A percentile compares a stretch with the other conserved stretches of the same genome.
Conservation (phyloP, 352 stramenopile genomes). For the Globisporangium canariense region DNA sequence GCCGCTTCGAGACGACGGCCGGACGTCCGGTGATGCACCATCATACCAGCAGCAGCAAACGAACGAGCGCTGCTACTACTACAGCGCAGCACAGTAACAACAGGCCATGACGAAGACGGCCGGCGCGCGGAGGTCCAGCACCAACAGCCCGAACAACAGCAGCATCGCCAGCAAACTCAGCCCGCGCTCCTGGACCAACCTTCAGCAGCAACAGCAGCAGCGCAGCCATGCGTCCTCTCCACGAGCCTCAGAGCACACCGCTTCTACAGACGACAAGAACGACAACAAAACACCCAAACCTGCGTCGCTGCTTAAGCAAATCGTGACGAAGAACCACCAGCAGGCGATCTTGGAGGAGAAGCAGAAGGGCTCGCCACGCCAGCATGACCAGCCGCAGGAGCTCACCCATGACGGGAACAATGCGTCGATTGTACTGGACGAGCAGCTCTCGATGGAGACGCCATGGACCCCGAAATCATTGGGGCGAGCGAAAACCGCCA, state of each 20-base stretch:
- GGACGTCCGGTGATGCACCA: not conserved
- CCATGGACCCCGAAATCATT: slow-evolving; percentile 84
- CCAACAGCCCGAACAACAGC: slow-evolving; percentile 2
- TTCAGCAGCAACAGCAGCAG: slow-evolving; percentile 1
- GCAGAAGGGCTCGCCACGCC: slow-evolving; percentile 1
- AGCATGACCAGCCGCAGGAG: slow-evolving; percentile 16
- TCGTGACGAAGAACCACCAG: slow-evolving; percentile 27
- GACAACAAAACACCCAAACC: slow-evolving; percentile 10
- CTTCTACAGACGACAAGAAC: not conserved
- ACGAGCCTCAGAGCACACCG: not conserved
- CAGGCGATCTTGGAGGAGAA: slow-evolving; percentile 5
- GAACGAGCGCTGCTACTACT: not conserved
- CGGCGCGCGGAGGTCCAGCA: slow-evolving; percentile 1
- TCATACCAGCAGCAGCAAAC: not conserved
- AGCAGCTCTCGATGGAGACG: slow-evolving; percentile 40
- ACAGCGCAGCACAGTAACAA: not conserved
- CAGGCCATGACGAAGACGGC: slow-evolving; percentile 10
- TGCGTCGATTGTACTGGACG: slow-evolving; percentile 67
- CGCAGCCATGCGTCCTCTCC: not conserved
- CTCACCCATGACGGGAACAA: slow-evolving; percentile 79
- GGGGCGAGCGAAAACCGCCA: slow-evolving; percentile 78
- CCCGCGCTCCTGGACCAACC: not conserved
- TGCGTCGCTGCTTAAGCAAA: slow-evolving; percentile 35
- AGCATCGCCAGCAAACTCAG: slow-evolving; percentile 5
- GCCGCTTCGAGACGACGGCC: slow-evolving; percentile 2